Conservation (phyloP, 1,284 basidiomycete genomes). For the Peniophora sp. region DNA sequence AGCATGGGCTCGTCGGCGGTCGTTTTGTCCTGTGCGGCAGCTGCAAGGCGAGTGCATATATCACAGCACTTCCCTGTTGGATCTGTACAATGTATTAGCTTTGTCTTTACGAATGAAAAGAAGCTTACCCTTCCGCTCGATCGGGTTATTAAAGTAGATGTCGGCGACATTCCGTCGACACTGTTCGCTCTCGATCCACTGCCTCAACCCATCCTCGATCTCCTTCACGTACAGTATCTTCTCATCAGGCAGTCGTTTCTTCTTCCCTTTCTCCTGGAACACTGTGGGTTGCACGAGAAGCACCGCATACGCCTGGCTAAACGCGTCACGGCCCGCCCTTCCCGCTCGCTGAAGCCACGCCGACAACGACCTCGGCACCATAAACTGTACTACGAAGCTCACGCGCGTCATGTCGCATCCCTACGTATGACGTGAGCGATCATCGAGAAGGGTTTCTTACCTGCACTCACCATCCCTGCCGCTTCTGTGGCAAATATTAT, state of each 20-base stretch:
- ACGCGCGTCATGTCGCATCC: slow-evolving; percentile 2
- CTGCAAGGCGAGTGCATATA: neutral
- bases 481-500: slow-evolving; percentile 3
- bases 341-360: slow-evolving; percentile 11
- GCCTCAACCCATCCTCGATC: slow-evolving; percentile 4
- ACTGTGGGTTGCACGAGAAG: slow-evolving; percentile 21
- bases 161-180: slow-evolving; percentile 8
- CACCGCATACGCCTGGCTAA: slow-evolving; percentile 17
- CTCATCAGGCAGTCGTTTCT: slow-evolving; percentile 6
- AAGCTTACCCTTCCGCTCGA: neutral
- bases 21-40: too few relatives aligned
- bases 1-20: too few relatives aligned
- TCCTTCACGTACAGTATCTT: slow-evolving; percentile 4
- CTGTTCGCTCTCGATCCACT: slow-evolving; percentile 4
- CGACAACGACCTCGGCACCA: slow-evolving; percentile 2
- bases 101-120: neutral
- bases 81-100: neutral
- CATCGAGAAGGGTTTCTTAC: neutral
- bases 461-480: slow-evolving; percentile 5
- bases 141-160: slow-evolving; percentile 7
- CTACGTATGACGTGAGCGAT: neutral
- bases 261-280: slow-evolving; percentile 16
- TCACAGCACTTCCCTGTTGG: slow-evolving; percentile 1
- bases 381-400: slow-evolving; percentile 1
- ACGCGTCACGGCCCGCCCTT: slow-evolving; percentile 17